phyloP scores from a whole-genome alignment of 345 rosid species.

The Citrus australasica region DNA sequence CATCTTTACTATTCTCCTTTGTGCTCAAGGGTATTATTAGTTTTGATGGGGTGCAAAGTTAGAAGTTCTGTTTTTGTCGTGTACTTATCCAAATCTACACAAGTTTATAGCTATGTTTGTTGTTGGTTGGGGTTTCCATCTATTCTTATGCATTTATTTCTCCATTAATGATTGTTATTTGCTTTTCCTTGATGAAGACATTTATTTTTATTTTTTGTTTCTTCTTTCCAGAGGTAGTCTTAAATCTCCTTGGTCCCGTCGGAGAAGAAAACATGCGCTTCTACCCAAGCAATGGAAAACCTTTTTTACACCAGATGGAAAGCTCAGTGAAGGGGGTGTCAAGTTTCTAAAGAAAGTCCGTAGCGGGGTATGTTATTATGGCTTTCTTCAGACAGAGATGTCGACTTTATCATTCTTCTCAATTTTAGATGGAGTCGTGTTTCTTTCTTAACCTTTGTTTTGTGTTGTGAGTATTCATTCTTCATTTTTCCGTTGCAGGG shows the following conservation, averaged over 20 bases:
- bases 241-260: slow-evolving; percentile 89
- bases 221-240: slow-evolving; percentile 55
- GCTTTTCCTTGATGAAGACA: slow-evolving; percentile 1
- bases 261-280: slow-evolving; percentile 87
- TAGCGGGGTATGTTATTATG: slow-evolving; percentile 66
- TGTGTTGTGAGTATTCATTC: slow-evolving; percentile 10
- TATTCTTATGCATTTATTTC: not conserved
- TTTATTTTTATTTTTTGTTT: not conserved
- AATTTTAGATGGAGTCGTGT: not conserved
- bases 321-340: slow-evolving; percentile 72
- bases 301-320: slow-evolving; percentile 70
- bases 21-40: not conserved
- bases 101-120: not conserved
- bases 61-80: not conserved
- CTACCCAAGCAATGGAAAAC: slow-evolving; percentile 70
- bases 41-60: not conserved
- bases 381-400: not conserved
- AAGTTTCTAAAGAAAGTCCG: slow-evolving; percentile 89
- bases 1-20: not conserved
- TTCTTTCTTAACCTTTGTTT: slow-evolving; percentile 1
- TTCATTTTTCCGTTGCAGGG: slow-evolving; percentile 47
- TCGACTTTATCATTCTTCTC: not conserved
- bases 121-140: not conserved
- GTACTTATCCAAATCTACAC: not conserved
- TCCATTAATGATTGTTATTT: slow-evolving; percentile 1